Evolutionary conservation across 305 asterid species (phyloP).

Genomic region (Lippia alba): DNA sequence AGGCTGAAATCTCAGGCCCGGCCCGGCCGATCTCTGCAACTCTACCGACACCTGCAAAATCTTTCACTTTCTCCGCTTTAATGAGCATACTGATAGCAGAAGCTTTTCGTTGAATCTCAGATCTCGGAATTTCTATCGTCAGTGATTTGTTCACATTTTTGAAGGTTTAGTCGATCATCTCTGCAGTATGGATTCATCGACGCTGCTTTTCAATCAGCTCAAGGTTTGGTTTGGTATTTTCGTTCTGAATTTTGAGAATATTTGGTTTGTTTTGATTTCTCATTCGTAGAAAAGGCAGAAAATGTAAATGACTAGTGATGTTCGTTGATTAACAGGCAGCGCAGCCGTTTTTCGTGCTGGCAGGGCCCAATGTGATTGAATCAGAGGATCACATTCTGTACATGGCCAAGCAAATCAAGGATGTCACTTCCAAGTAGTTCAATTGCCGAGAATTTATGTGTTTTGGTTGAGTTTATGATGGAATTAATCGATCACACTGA

Average conservation of each 20-base stretch:
- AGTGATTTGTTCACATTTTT: not conserved
- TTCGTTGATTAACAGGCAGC: constrained; percentile 47
- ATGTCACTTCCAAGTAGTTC: constrained; percentile 66
- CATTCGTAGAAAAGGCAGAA: not conserved
- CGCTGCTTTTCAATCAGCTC: constrained; percentile 65
- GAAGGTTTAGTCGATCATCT: too few species aligned
- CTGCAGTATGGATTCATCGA: constrained; percentile 56
- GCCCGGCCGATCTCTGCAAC: too few species aligned
- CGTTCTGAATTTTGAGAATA: constrained; percentile 3
- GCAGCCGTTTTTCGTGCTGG: constrained; percentile 82
- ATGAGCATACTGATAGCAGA: not conserved
- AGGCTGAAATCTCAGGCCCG: too few species aligned
- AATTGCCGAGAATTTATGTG: not conserved
- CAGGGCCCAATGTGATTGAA: constrained; percentile 96
- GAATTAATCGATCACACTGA: not conserved
- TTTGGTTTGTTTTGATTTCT: not conserved
- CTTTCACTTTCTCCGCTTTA: too few species aligned
- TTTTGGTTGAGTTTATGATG: not conserved
- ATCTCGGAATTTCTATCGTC: constrained; percentile 6
- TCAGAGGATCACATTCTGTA: constrained; percentile 88
- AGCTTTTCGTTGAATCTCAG: constrained; percentile 2
- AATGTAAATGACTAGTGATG: not conserved
- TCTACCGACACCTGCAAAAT: too few species aligned
- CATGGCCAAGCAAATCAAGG: constrained; percentile 88
- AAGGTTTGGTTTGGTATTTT: constrained; percentile 45